Conservation (phyloP, 2,329 filamentous ascomycete genomes). For the Pseudogymnoascus sp. region DNA sequence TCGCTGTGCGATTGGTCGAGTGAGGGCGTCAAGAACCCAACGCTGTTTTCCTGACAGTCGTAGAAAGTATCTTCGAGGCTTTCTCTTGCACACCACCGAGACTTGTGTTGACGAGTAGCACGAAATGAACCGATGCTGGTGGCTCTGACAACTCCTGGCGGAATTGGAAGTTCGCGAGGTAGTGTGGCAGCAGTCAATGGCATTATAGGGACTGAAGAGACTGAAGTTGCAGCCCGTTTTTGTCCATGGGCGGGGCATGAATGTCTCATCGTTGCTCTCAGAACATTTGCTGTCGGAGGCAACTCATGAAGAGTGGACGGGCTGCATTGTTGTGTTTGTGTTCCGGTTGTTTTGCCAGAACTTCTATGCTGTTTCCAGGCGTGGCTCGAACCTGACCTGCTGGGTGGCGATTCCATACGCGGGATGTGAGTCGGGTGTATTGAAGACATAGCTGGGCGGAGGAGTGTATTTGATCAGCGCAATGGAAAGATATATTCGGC, state of each 20-base stretch:
- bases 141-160: not conserved
- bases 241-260: not conserved
- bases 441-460: not conserved
- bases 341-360: not conserved
- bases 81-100: not conserved
- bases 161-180: not conserved
- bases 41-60: not conserved
- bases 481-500: not conserved
- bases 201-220: not conserved
- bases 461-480: not conserved
- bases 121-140: not conserved
- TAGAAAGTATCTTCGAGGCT: not conserved
- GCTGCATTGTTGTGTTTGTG: not conserved
- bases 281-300: not conserved
- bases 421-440: not conserved
- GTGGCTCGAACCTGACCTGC: not conserved
- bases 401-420: not conserved
- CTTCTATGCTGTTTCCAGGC: not conserved
- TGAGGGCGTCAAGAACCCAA: not conserved
- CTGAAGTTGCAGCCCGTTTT: not conserved
- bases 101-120: not conserved
- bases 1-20: not conserved
- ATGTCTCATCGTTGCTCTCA: not conserved
- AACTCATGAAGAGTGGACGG: not conserved
- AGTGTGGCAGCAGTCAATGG: not conserved